Evolutionary conservation across 225 moss, liverwort and hornwort species (phyloP).

Genomic region (Polytrichum formosum): DNA sequence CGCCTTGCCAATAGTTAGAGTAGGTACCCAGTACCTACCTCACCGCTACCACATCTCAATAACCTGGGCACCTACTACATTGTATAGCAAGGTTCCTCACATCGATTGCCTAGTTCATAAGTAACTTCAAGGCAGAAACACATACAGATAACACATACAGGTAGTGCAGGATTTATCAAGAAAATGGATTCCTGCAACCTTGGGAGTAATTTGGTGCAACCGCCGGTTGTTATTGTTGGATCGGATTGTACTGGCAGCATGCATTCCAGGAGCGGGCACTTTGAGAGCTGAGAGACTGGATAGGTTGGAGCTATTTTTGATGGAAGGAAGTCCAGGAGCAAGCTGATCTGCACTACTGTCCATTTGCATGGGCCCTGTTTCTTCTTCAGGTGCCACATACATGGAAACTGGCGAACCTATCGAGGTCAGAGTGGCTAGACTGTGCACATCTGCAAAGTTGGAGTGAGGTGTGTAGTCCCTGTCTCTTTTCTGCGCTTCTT

Average conservation of each 20-base stretch:
- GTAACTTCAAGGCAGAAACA: too few species aligned
- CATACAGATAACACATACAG: not conserved
- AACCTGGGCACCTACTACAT: not conserved
- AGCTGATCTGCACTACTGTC: slow-evolving; percentile 38
- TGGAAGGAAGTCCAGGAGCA: slow-evolving; percentile 47
- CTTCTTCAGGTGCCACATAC: slow-evolving; percentile 32
- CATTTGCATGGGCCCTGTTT: slow-evolving; percentile 22
- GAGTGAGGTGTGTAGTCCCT: slow-evolving; percentile 30
- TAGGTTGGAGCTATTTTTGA: slow-evolving; percentile 41
- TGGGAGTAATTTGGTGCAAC: slow-evolving; percentile 43
- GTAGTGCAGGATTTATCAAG: not conserved
- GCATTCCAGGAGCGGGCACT: slow-evolving; percentile 31
- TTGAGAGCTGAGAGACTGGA: slow-evolving; percentile 29
- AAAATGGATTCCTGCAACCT: slow-evolving; percentile 21
- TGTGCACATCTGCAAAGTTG: slow-evolving; percentile 35
- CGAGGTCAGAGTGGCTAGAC: slow-evolving; percentile 38
- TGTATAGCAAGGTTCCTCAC: not conserved
- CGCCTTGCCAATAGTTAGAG: too few species aligned
- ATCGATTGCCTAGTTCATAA: too few species aligned
- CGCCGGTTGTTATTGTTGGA: slow-evolving; percentile 23
- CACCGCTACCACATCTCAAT: too few species aligned
- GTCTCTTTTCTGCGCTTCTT: slow-evolving; percentile 30
- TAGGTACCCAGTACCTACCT: too few species aligned
- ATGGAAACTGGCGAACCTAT: slow-evolving; percentile 33
- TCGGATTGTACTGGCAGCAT: not conserved